Evolutionary conservation across 495 filamentous ascomycete species (phyloP).

Genomic region (Lepidopterella palustris): DNA sequence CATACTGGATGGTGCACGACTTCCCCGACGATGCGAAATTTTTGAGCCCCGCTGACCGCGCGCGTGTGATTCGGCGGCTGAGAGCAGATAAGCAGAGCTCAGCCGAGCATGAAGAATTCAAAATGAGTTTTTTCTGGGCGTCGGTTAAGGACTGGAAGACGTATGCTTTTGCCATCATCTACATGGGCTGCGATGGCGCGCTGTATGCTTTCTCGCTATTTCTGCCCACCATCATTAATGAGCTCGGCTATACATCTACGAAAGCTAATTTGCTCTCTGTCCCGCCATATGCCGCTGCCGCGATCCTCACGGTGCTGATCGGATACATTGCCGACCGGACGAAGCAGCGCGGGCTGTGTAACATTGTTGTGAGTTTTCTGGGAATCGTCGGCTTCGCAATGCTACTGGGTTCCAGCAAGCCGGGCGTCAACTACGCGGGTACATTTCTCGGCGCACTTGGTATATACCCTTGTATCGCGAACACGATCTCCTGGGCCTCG

Average conservation of each 20-base stretch:
- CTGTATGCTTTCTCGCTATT: constrained; percentile 91
- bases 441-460: constrained; percentile 81
- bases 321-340: constrained; percentile 79
- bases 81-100: constrained; percentile 69
- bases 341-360: constrained; percentile 70
- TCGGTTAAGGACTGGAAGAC: constrained; percentile 85
- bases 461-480: constrained; percentile 89
- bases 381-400: constrained; percentile 76
- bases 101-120: constrained; percentile 74
- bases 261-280: constrained; percentile 77
- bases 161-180: constrained; percentile 49
- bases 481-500: constrained; percentile 80
- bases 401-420: constrained; percentile 54
- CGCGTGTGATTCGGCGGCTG: constrained; percentile 66
- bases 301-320: constrained; percentile 65
- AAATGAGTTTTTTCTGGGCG: constrained; percentile 66
- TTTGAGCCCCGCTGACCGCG: constrained; percentile 63
- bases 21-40: constrained; percentile 82
- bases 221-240: constrained; percentile 73
- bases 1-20: constrained; percentile 83
- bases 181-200: constrained; percentile 46
- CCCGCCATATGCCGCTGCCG: constrained; percentile 81
- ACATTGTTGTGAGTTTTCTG: constrained; percentile 62
- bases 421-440: constrained; percentile 70
- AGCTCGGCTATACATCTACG: constrained; percentile 65